Conservation (phyloP, 176 grass and related monocot species). For the Raddia guianensis region DNA sequence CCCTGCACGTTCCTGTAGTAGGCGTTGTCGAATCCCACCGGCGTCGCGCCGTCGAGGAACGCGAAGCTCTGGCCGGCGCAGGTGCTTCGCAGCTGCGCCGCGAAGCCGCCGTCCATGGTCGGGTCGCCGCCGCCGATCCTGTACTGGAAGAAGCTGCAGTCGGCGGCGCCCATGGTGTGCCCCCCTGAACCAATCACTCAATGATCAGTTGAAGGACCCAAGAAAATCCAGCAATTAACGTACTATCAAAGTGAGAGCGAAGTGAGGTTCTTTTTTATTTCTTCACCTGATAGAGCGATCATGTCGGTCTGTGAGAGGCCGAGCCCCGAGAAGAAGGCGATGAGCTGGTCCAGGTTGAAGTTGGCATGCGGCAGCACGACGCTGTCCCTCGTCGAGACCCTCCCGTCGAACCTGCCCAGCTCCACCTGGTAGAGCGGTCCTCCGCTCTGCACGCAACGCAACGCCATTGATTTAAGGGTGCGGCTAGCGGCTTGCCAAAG, state of each 20-base stretch:
- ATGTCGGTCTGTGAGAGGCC: constrained; percentile 67
- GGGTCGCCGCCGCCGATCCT: constrained; percentile 44
- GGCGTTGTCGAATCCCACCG: constrained; percentile 47
- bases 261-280: neutral
- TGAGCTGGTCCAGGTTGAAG: constrained; percentile 63
- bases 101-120: constrained; percentile 28
- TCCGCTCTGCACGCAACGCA: constrained; percentile 47
- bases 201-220: neutral
- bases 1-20: constrained; percentile 62
- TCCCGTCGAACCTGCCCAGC: constrained; percentile 72
- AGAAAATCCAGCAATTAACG: neutral
- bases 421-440: constrained; percentile 67
- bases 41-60: constrained; percentile 35
- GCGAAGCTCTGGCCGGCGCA: constrained; percentile 36
- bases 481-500: too few species aligned
- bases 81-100: constrained; percentile 25
- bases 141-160: constrained; percentile 49
- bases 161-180: constrained; percentile 49
- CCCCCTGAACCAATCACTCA: constrained; percentile 26
- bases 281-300: constrained; percentile 65
- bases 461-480: too few species aligned
- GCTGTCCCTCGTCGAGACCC: constrained; percentile 43
- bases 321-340: constrained; percentile 51
- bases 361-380: constrained; percentile 57
- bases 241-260: neutral